Evolutionary conservation across 352 stramenopile genomes (phyloP), one percentile per base, ranked within the genome.

Genomic region (Plasmopara muralis): DNA sequence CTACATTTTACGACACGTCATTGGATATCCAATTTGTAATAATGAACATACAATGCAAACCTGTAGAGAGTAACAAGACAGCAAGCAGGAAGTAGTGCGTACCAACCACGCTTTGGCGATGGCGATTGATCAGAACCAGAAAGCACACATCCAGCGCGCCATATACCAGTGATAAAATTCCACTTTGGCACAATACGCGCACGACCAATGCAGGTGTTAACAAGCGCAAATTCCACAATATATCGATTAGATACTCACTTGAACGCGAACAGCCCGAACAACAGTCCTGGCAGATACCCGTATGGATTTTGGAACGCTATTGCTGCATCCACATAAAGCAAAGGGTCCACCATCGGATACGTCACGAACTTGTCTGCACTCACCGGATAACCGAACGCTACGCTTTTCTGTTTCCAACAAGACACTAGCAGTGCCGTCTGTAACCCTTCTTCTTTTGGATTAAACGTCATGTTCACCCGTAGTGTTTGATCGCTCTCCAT

Each of bases 381-480:
- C 35, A 91, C 81, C 2, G 78, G 81, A 52, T 88, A 91, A 1
- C 81, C 81, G 44, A 89, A 90, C 8, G 66, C 72, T 31, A 81
- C 77, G 50, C 68, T 79, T 66, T 92, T 92, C 55, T 89, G 81
- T 55, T 87, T 89, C 79, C 77, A 88, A 59, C 83, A 94, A 0
- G 81, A 75, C 38, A 86, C 61, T 5, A 94, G 38, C 37, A 91
- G 52, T 30, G 83, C 77, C 39, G 80, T 70, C 54, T 94, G 81
- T 28, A 90, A 53, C 1, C 81, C 79, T 31, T 56, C 74, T 15
- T 54, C 49, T 16, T 39, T 51, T 6, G 83, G 81, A 14, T 75
- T 70, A 39, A 92, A 92, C 35, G 56, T 63, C 2, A 66, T 64
- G 28, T 50, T 42, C n/a, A 89, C 55, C 4, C 74, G 29, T 13